Evolutionary conservation across 257 asterid genomes (phyloP), one percentile per base, ranked within the genome.

Genomic region (Lavandula angustifolia): DNA sequence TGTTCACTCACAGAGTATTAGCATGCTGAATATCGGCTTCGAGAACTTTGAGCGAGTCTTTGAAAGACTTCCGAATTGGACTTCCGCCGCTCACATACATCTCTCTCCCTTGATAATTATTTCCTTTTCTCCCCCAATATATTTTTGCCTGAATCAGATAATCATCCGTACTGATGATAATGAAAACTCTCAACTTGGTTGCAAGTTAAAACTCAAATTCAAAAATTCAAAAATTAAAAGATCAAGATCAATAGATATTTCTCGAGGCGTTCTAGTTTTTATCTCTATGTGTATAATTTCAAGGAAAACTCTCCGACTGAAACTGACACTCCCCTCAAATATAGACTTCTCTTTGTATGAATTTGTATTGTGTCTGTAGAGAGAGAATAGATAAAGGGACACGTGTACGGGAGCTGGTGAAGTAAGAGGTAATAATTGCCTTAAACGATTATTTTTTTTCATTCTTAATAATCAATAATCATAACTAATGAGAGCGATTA

Each of bases 11-110:
- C 95, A 87, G 78, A 64, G 95, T 87, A 71, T 87, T 87, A 64
- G 95, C 95, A 74, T 87, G 91, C 75, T 87, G 95, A 83, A 87
- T 81, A 83, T 87, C 95, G 54, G 95, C 95, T 80, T 87, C 95
- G 27, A 87, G 91, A 62, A 78, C 84, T 75, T 87, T 87, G 58
- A 87, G 84, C 73, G 95, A 87, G 64, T 87, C 95, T 76, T 85
- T 85, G 78, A 87, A 87, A 22, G 91, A 83, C 75, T 84, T 87
- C 56, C 94, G 75, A 82, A 81, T 75, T 69, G 82, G 81, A 61
- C 79, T 77, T 81, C 85, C 88, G 62, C 82, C 75, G 72, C 76
- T 76, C 8, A 67, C 71, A 62, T 81, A 81, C 91, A 84, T 84
- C 64, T 66, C 64, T 66, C 68, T 60, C 54, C 68, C 46, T 29